phyloP scores from a whole-genome alignment of 192 early-diverging fungal genomes.

The Backusella mclennaniae region DNA sequence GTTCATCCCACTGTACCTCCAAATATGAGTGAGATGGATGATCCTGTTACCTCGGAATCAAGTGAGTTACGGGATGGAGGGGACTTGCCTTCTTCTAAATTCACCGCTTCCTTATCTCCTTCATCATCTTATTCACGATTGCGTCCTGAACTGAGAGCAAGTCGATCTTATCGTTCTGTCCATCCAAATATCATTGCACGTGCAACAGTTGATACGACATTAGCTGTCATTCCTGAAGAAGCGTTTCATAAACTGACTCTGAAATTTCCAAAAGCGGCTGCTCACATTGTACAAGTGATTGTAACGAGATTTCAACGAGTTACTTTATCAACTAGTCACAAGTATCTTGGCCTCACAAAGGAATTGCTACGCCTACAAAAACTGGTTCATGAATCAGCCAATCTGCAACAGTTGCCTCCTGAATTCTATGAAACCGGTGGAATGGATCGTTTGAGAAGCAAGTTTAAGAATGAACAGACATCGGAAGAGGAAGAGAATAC shows the following conservation, averaged over 20 bases:
- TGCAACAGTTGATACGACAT: constrained; percentile 84
- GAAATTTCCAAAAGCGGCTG: constrained; percentile 89
- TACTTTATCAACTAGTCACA: constrained; percentile 86
- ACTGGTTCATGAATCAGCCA: constrained; percentile 72
- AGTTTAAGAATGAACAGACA: constrained; percentile 33
- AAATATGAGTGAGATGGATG: neutral
- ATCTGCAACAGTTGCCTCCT: constrained; percentile 48
- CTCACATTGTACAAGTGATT: constrained; percentile 95
- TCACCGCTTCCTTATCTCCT: neutral
- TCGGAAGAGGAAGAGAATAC: neutral
- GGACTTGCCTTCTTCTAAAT: neutral
- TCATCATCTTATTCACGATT: neutral
- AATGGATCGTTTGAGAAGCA: constrained; percentile 55
- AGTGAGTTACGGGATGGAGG: neutral
- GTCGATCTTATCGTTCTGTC: constrained; percentile 33
- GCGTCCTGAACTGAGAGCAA: neutral
- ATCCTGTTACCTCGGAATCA: neutral
- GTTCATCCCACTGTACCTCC: neutral
- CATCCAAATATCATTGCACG: constrained; percentile 81
- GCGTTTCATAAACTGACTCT: constrained; percentile 88
- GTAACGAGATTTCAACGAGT: constrained; percentile 94
- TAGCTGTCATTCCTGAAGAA: constrained; percentile 91
- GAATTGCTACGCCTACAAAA: constrained; percentile 87
- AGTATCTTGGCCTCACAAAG: constrained; percentile 83
- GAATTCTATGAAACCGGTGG: constrained; percentile 51